These are phyloP conservation scores for Vigna radiata DNA, from an alignment of 306 rosid species.

Conservation along the genomic window DNA sequence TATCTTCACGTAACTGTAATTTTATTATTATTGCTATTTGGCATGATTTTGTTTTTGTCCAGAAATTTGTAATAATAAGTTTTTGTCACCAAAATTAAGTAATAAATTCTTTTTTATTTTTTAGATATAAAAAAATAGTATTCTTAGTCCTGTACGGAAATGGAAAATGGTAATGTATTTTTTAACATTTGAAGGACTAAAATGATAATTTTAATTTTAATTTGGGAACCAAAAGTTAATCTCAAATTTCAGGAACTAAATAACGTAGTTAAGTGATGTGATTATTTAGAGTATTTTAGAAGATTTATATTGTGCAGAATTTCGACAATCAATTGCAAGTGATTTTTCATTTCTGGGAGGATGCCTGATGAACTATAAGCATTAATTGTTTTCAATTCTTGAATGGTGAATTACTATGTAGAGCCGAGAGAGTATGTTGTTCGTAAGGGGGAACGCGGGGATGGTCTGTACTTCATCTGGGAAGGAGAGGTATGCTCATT, in stretches of 20 bases:
- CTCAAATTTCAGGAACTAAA: too few species aligned
- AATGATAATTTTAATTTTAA: too few species aligned
- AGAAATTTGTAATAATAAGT: too few species aligned
- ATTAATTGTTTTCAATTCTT: conserved; percentile 20
- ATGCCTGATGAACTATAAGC: neutral
- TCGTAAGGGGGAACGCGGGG: conserved; percentile 80
- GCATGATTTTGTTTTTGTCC: too few species aligned
- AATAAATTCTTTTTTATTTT: too few species aligned
- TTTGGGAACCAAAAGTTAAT: too few species aligned
- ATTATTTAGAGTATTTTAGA: neutral
- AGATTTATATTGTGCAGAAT: conserved; percentile 1
- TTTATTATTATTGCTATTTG: neutral
- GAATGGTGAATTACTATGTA: conserved; percentile 43
- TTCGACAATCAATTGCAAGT: conserved; percentile 18
- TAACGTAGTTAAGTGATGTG: too few species aligned
- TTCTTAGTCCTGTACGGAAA: too few species aligned
- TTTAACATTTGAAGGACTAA: too few species aligned
- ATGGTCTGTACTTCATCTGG: conserved; percentile 87
- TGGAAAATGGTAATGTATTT: too few species aligned
- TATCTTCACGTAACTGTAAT: neutral
- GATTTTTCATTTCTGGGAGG: conserved; percentile 24
- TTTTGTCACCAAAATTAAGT: too few species aligned
- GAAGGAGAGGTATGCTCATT: conserved; percentile 83
- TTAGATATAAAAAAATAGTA: too few species aligned
- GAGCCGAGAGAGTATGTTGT: conserved; percentile 73